phyloP scores from a whole-genome alignment of 1,284 basidiomycete species.

The Apiotrichum gracile region DNA sequence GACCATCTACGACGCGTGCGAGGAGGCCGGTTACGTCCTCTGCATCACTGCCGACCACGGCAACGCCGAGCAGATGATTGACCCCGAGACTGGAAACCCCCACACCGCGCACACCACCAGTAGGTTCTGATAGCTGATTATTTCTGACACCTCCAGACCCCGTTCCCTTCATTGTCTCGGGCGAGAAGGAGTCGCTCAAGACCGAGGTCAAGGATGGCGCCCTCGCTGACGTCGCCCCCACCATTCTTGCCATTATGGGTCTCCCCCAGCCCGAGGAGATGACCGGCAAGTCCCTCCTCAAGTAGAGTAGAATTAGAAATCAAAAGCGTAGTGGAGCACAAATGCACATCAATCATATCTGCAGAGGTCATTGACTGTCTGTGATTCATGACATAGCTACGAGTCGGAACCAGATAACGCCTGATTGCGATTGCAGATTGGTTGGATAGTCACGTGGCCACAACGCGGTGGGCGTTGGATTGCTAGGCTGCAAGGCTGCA shows the following conservation, averaged over 20 bases:
- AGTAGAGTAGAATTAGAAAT: conserved; percentile 1
- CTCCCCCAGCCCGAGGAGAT: conserved; percentile 35
- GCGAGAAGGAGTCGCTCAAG: conserved; percentile 55
- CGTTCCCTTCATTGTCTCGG: conserved; percentile 71
- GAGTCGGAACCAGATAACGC: background rate
- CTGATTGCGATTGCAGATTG: too few species aligned
- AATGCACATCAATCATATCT: background rate
- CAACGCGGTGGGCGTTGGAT: too few species aligned
- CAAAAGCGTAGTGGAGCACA: background rate
- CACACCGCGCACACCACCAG: conserved; percentile 54
- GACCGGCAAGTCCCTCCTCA: conserved; percentile 16
- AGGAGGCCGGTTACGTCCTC: conserved; percentile 75
- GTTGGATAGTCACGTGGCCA: too few species aligned
- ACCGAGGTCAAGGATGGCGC: conserved; percentile 59
- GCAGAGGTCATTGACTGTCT: too few species aligned
- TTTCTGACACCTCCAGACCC: conserved; percentile 57
- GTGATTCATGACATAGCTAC: background rate
- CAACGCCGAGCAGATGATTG: conserved; percentile 77
- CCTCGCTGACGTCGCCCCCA: conserved; percentile 81
- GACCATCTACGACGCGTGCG: conserved; percentile 73
- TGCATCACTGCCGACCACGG: conserved; percentile 87
- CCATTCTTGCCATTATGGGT: conserved; percentile 68
- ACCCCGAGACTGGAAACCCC: conserved; percentile 71
- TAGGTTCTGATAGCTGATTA: conserved; percentile 11
- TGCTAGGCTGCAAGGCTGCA: too few species aligned